Base-by-base conservation (phyloP, 192 early-diverging fungal genomes). In the Coemansia sp. region DNA sequence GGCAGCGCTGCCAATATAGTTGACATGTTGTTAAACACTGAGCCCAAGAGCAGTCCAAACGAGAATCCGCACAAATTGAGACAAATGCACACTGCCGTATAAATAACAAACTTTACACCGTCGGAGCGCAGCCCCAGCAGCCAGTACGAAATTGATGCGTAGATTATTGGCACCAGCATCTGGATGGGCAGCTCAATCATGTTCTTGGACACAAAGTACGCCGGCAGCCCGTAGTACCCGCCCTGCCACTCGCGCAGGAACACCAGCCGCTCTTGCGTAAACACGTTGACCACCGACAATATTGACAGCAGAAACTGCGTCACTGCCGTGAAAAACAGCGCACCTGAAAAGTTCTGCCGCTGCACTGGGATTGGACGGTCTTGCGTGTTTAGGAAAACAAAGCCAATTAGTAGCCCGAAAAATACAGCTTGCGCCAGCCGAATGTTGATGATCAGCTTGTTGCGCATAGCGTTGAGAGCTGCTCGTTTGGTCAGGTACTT, bases 191-290 rank as follows among this genome's bases (percentile, higher is more conserved):
- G 48, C 66, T 87, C 85, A 37, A 86, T 67, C 50, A 70, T 66
- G 59, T 86, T 76, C 66, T 89, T 89, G 55, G 75, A 64, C 5
- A 79, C 54, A 64, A 83, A 89, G 61, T 83, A 87, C 10, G 84
- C 76, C 0, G 82, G 73, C 14, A 87, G 66, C 2, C 61, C 51
- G 75, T 89, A 89, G 71, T 86, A 87, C 4, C 79, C 83, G 8
- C 73, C 72, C 5, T 73, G 77, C 72, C 77, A 76, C 60, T 89
- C 87, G 52, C 87, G 80, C 53, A 60, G 39, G 55, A 89, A 87
- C 21, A 89, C 85, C 14, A 73, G 56, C 17, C 85, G 84, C 53
- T 87, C 82, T 2, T 49, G 59, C 3, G 82, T 72, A 68, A 86
- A 89, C 17, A 78, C 69, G 23, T 72, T 81, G 66, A 84, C 63